Percentiles rank a stretch among this genome's conserved stretches.
Conservation (phyloP, 1,284 basidiomycete species). For the Ceratobasidium sp. region DNA sequence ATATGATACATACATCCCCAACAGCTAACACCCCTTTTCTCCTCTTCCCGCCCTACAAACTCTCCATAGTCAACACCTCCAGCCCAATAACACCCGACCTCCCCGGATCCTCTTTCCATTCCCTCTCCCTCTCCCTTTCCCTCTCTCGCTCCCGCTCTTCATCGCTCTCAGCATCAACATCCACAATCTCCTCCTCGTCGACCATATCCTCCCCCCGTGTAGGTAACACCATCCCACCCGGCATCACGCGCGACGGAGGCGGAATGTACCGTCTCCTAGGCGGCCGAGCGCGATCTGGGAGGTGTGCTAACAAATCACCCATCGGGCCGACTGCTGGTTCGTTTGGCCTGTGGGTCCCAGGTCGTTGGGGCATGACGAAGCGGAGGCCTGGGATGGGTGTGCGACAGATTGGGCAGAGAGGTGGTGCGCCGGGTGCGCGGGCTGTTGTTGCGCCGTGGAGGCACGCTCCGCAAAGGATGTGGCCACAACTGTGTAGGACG, state of each 20-base stretch:
- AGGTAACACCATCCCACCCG: slow-evolving; percentile 1
- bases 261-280: slow-evolving; percentile 6
- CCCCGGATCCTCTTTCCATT: background rate
- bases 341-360: background rate
- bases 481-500: slow-evolving; percentile 16
- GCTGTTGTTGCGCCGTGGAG: slow-evolving; percentile 24
- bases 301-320: too few species aligned
- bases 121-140: background rate
- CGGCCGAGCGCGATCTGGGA: background rate
- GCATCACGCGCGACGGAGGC: background rate
- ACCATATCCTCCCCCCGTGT: slow-evolving; percentile 28
- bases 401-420: slow-evolving; percentile 28
- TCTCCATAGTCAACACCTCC: slow-evolving; percentile 26
- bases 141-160: too few species aligned
- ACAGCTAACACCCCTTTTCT: too few species aligned
- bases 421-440: background rate
- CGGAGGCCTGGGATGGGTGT: slow-evolving; percentile 26
- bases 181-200: background rate
- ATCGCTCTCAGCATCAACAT: background rate
- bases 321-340: too few species aligned
- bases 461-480: slow-evolving; percentile 36
- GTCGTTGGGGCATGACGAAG: slow-evolving; percentile 1
- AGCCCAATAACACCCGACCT: slow-evolving; percentile 29
- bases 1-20: too few species aligned
- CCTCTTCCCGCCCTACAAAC: background rate